phyloP scores from a whole-genome alignment of 768 basidiomycete species.

The Collybia mongolica region DNA sequence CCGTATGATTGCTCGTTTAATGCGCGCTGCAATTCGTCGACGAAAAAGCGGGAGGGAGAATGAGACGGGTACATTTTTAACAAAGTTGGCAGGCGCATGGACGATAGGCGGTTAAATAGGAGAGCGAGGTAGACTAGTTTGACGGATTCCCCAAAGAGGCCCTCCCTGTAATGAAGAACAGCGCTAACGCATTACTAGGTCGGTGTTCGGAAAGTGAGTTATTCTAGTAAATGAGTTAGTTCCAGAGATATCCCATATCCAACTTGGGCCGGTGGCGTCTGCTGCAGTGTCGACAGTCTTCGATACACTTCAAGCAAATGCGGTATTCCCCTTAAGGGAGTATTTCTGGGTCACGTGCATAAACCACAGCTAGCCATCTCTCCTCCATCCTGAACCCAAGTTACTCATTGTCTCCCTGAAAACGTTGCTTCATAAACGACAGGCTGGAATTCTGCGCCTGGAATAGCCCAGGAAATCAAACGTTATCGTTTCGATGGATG shows the following conservation, averaged over 20 bases:
- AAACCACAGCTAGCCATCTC: not conserved
- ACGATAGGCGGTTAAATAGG: constrained; percentile 3
- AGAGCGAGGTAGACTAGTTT: not conserved
- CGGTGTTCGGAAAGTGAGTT: not conserved
- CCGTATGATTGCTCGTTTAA: constrained; percentile 61
- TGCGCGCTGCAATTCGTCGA: constrained; percentile 51
- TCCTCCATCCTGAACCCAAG: not conserved
- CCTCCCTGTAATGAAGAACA: not conserved
- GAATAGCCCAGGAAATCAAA: not conserved
- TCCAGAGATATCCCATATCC: too few relatives aligned
- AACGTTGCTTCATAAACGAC: not conserved
- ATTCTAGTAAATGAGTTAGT: too few relatives aligned
- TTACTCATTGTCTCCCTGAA: not conserved
- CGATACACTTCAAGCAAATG: too few relatives aligned
- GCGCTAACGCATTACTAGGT: not conserved
- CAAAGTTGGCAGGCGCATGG: not conserved
- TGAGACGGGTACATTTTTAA: constrained; percentile 12
- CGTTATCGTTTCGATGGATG: constrained; percentile 64
- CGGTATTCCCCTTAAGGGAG: not conserved
- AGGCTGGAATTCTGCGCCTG: not conserved
- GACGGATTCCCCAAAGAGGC: not conserved
- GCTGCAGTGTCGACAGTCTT: too few relatives aligned
- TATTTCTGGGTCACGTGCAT: not conserved
- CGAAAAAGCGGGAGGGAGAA: constrained; percentile 32
- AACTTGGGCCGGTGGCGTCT: too few relatives aligned